Percentiles rank a stretch among this genome's conserved stretches.
Conservation (phyloP, 768 basidiomycete species). For the Auricularia heimuer region DNA sequence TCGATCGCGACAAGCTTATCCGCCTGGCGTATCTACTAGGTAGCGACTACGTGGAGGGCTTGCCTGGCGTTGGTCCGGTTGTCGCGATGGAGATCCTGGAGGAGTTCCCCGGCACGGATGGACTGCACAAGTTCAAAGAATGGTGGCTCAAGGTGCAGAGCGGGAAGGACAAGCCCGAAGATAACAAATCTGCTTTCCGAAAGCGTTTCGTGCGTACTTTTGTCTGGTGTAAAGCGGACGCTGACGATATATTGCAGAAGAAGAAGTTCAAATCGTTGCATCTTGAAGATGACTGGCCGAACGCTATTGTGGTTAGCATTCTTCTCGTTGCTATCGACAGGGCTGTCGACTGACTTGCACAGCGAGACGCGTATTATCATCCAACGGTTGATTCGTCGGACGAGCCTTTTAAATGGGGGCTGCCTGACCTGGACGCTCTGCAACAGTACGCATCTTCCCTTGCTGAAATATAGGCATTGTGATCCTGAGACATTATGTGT, state of each 20-base stretch:
- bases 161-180: conserved; percentile 71
- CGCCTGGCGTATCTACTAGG: conserved; percentile 89
- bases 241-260: conserved; percentile 43
- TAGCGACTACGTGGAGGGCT: conserved; percentile 91
- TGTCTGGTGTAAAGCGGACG: not conserved
- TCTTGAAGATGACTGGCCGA: conserved; percentile 80
- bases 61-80: conserved; percentile 89
- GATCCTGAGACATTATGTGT: conserved; percentile 2
- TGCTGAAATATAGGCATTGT: conserved; percentile 15
- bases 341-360: conserved; percentile 5
- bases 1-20: conserved; percentile 79
- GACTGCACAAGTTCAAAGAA: conserved; percentile 75
- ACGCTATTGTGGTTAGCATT: conserved; percentile 69
- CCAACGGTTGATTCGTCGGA: conserved; percentile 85
- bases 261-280: conserved; percentile 81
- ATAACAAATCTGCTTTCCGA: conserved; percentile 68
- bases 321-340: not conserved
- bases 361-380: conserved; percentile 91
- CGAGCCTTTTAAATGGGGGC: conserved; percentile 93
- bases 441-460: conserved; percentile 40
- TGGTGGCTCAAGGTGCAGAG: conserved; percentile 95
- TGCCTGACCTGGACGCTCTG: conserved; percentile 91
- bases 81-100: conserved; percentile 91
- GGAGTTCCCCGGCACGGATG: conserved; percentile 83
- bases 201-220: conserved; percentile 64